phyloP scores from a whole-genome alignment of 1,284 basidiomycete species.

The Leccinum glutinopallens region DNA sequence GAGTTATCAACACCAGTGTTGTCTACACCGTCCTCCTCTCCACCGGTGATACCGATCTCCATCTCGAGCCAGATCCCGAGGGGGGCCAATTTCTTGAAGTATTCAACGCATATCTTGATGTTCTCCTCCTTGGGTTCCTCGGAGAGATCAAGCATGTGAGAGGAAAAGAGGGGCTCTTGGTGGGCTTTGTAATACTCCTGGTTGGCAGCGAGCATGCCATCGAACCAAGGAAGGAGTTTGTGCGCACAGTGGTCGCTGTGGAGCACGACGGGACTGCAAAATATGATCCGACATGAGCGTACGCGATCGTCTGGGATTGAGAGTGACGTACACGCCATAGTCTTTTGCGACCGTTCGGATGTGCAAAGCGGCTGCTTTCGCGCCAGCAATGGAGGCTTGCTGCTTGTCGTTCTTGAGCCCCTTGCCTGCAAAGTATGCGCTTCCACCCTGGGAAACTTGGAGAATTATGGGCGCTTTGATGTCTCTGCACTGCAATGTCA shows the following conservation, averaged over 20 bases:
- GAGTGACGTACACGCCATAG: conserved; percentile 80
- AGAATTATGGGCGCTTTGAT: conserved; percentile 98
- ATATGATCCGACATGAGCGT: conserved; percentile 4
- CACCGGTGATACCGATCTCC: conserved; percentile 99
- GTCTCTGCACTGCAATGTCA: conserved; percentile 47
- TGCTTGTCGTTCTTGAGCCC: conserved; percentile 95
- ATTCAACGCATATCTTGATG: conserved; percentile 92
- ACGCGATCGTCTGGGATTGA: background rate
- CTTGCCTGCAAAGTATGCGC: conserved; percentile 97
- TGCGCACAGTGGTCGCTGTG: conserved; percentile 99
- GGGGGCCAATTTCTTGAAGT: conserved; percentile 95
- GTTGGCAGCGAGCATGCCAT: conserved; percentile 98
- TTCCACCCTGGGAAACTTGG: conserved; percentile 96
- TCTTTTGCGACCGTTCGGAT: conserved; percentile 86
- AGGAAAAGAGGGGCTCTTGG: conserved; percentile 93
- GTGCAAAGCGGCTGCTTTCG: conserved; percentile 92
- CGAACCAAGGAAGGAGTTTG: conserved; percentile 99
- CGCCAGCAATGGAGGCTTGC: conserved; percentile 94
- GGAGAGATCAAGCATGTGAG: conserved; percentile 99
- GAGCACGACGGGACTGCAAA: conserved; percentile 85
- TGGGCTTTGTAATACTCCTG: conserved; percentile 92
- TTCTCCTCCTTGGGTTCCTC: conserved; percentile 98
- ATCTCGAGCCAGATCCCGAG: conserved; percentile 98
- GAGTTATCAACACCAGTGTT: conserved; percentile 95
- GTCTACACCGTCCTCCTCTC: conserved; percentile 99